phyloP scores from a whole-genome alignment of 2,329 filamentous ascomycete species.

The Colletotrichum karsti region DNA sequence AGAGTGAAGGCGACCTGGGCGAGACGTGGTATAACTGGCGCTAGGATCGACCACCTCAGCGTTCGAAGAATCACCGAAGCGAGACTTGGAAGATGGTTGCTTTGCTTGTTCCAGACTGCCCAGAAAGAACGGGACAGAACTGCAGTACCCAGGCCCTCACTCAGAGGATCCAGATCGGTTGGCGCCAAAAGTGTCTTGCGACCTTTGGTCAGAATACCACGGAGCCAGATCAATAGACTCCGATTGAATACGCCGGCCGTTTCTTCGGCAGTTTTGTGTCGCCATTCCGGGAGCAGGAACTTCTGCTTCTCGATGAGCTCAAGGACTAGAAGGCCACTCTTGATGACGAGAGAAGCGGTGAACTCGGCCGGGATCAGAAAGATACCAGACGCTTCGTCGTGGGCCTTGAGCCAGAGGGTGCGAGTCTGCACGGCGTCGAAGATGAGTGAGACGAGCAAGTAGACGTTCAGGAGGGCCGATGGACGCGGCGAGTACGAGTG shows the following conservation, averaged over 20 bases:
- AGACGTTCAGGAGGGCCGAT: conserved; percentile 5
- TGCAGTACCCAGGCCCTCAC: neutral
- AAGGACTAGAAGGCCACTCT: neutral
- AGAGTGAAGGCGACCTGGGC: conserved; percentile 41
- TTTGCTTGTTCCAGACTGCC: neutral
- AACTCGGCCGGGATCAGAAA: neutral
- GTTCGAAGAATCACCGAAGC: neutral
- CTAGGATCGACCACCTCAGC: conserved; percentile 23
- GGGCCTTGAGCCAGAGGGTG: conserved; percentile 38
- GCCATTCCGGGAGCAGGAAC: conserved; percentile 7
- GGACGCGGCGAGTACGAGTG: conserved; percentile 40
- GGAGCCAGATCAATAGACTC: conserved; percentile 42
- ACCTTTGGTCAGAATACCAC: conserved; percentile 40
- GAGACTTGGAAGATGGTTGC: neutral
- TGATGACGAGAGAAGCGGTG: accelerated
- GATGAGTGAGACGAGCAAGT: neutral
- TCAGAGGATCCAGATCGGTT: conserved; percentile 37
- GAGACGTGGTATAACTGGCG: conserved; percentile 43
- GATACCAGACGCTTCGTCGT: neutral
- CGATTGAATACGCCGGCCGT: conserved; percentile 40
- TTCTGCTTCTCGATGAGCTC: neutral
- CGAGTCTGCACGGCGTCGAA: neutral
- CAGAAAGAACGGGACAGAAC: conserved; percentile 24
- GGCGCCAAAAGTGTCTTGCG: conserved; percentile 39
- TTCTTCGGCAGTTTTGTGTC: conserved; percentile 46